phyloP scores from a whole-genome alignment of 2,329 filamentous ascomycete species.

The Fusarium temperatum region DNA sequence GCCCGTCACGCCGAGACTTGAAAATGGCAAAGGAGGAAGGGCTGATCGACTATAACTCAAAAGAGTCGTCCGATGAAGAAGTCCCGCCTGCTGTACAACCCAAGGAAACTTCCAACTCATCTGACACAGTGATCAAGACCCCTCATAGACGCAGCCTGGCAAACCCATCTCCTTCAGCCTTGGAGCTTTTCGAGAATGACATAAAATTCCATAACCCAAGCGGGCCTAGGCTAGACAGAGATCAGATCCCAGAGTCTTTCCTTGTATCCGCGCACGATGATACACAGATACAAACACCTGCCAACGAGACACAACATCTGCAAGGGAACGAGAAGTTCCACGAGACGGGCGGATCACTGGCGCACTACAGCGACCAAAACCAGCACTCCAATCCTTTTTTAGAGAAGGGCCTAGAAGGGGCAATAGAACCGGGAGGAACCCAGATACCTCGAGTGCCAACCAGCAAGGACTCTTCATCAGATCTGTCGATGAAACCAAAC shows the following conservation, averaged over 20 bases:
- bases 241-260: background rate
- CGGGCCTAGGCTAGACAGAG: background rate
- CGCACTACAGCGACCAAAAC: background rate
- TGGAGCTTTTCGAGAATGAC: constrained; percentile 47
- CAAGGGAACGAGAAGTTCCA: background rate
- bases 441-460: background rate
- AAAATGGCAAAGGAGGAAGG: background rate
- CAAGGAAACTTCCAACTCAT: constrained; percentile 41
- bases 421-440: constrained; percentile 21
- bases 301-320: background rate
- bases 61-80: background rate
- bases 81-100: background rate
- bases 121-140: constrained; percentile 52
- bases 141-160: constrained; percentile 40
- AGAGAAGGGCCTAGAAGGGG: constrained; percentile 39
- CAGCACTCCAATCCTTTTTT: constrained; percentile 49
- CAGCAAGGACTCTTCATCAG: constrained; percentile 4
- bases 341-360: background rate
- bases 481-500: background rate
- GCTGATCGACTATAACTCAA: constrained; percentile 11
- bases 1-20: background rate
- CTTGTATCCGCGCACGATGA: background rate
- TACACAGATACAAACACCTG: background rate
- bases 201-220: constrained; percentile 42
- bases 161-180: constrained; percentile 36